These are phyloP conservation scores for Huiozyma sinensis DNA, from an alignment of 805 yeast species.

Conservation along the genomic window DNA sequence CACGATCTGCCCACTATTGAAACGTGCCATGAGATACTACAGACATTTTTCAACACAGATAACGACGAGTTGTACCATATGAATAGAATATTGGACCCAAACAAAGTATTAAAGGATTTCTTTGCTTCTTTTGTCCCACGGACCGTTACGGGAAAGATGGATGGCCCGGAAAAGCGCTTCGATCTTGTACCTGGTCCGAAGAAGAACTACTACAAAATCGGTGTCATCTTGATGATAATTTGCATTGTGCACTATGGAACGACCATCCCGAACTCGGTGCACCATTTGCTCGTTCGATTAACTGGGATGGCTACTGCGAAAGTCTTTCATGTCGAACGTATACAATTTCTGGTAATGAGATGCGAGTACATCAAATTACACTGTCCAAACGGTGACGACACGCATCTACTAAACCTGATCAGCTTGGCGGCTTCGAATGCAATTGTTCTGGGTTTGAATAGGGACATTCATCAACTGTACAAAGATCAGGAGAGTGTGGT, in stretches of 20 bases:
- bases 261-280: constrained; percentile 13
- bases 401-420: constrained; percentile 12
- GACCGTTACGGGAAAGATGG: background rate
- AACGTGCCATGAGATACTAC: constrained; percentile 4
- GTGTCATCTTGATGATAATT: constrained; percentile 19
- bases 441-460: constrained; percentile 16
- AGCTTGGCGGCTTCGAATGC: constrained; percentile 11
- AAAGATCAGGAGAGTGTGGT: constrained; percentile 8
- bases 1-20: constrained; percentile 14
- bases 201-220: constrained; percentile 20
- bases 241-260: constrained; percentile 9
- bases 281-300: constrained; percentile 14
- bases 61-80: constrained; percentile 10
- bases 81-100: constrained; percentile 10
- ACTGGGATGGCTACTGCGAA: constrained; percentile 21
- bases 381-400: constrained; percentile 17
- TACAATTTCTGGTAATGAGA: constrained; percentile 18
- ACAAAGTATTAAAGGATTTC: constrained; percentile 16
- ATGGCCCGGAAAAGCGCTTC: constrained; percentile 4
- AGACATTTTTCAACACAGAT: constrained; percentile 8
- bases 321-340: constrained; percentile 19
- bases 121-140: constrained; percentile 7
- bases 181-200: constrained; percentile 8
- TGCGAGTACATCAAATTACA: constrained; percentile 2
- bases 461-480: constrained; percentile 11